Evolutionary conservation across 2,329 filamentous ascomycete species (phyloP).

Genomic region (Aspergillus viridinutans): DNA sequence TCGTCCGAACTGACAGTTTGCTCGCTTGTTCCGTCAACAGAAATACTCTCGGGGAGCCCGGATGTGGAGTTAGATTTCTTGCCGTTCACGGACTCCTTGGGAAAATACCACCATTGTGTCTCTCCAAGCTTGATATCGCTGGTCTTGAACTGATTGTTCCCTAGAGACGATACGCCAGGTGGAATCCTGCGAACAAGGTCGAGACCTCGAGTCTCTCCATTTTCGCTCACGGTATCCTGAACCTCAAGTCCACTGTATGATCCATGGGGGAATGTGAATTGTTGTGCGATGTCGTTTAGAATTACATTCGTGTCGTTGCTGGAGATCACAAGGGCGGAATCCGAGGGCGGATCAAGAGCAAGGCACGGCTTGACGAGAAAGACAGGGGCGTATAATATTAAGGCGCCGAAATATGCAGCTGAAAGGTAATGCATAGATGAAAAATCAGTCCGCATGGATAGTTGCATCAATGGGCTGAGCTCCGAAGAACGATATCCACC

Average conservation of each 20-base stretch:
- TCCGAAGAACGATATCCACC: background rate
- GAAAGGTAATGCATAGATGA: slow-evolving; percentile 69
- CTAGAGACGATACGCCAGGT: slow-evolving; percentile 47
- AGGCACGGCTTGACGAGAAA: slow-evolving; percentile 59
- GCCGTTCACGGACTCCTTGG: slow-evolving; percentile 51
- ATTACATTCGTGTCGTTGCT: slow-evolving; percentile 48
- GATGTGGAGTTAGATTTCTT: slow-evolving; percentile 33
- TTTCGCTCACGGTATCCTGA: slow-evolving; percentile 27
- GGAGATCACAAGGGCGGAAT: slow-evolving; percentile 44
- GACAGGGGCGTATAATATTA: slow-evolving; percentile 56
- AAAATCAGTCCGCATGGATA: slow-evolving; percentile 48
- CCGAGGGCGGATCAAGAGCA: slow-evolving; percentile 62
- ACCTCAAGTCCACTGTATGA: slow-evolving; percentile 29
- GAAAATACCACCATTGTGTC: slow-evolving; percentile 62
- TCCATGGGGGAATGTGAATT: slow-evolving; percentile 22
- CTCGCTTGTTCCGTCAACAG: slow-evolving; percentile 20
- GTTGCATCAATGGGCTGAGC: background rate
- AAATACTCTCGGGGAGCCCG: slow-evolving; percentile 28
- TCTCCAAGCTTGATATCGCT: slow-evolving; percentile 61
- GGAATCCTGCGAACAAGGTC: slow-evolving; percentile 56
- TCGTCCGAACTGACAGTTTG: slow-evolving; percentile 3
- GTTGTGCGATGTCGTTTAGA: slow-evolving; percentile 32
- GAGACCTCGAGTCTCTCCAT: slow-evolving; percentile 28
- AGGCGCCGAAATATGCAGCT: slow-evolving; percentile 61
- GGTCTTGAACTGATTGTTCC: slow-evolving; percentile 61